Conservation (phyloP, 208 protist species). For the Leishmania tarentolae region DNA sequence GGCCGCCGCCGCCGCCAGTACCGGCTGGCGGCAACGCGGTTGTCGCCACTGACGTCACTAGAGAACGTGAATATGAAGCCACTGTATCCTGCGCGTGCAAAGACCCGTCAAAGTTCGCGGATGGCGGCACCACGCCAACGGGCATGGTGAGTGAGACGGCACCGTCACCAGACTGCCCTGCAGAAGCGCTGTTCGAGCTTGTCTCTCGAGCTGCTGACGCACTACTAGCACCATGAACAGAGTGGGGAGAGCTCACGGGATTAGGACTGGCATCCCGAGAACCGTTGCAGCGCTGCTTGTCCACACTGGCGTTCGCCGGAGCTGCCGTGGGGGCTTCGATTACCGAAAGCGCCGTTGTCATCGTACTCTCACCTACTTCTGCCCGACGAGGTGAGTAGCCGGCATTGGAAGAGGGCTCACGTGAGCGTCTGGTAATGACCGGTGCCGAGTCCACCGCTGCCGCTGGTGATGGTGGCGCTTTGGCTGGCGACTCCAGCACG, state of each 20-base stretch:
- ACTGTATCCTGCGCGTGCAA: not conserved
- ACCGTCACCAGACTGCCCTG: not conserved
- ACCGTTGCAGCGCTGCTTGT: not conserved
- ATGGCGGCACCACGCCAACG: not conserved
- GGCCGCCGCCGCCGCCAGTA: not conserved
- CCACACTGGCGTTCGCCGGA: not conserved
- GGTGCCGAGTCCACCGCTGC: not conserved
- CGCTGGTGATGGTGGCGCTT: not conserved
- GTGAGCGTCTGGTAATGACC: conserved; percentile 13
- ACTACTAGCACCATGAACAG: not conserved
- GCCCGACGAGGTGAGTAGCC: not conserved
- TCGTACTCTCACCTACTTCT: not conserved
- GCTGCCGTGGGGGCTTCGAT: not conserved
- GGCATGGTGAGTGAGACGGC: not conserved
- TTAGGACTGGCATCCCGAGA: not conserved
- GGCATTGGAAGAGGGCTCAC: not conserved
- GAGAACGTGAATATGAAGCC: not conserved
- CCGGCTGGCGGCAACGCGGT: not conserved
- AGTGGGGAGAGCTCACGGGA: not conserved
- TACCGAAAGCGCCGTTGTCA: not conserved
- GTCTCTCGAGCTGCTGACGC: not conserved
- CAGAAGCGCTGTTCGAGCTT: not conserved
- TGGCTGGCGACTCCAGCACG: conserved; percentile 5
- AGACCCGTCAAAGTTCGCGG: not conserved
- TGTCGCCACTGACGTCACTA: not conserved